Percentiles rank a stretch among this genome's conserved stretches.
Conservation (phyloP, 140 eudicot genomes). For the Bidens hawaiensis region DNA sequence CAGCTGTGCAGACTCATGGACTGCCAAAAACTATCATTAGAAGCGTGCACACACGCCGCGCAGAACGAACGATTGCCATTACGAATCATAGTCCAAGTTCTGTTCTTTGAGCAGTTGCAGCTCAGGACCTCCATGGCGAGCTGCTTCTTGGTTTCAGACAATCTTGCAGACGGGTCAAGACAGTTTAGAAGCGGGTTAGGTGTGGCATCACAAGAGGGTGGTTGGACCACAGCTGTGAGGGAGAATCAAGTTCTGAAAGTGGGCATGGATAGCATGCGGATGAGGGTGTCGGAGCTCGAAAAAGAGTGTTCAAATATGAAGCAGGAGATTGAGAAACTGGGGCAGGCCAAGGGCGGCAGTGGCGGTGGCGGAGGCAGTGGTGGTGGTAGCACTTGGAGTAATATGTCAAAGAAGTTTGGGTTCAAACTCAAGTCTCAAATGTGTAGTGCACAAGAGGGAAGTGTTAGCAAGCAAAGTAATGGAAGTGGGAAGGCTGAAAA, state of each 20-base stretch:
- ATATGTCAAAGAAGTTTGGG: conserved; percentile 81
- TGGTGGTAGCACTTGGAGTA: conserved; percentile 66
- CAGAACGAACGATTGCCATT: conserved; percentile 92
- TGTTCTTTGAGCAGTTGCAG: conserved; percentile 95
- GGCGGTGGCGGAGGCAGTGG: conserved; percentile 42
- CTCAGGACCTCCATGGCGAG: conserved; percentile 94
- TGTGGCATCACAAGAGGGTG: conserved; percentile 62
- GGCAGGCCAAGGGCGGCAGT: conserved; percentile 44
- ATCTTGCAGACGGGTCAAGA: conserved; percentile 73
- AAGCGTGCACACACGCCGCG: conserved; percentile 99
- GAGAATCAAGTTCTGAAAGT: conserved; percentile 95
- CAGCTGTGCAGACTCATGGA: conserved; percentile 92
- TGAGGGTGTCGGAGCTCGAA: conserved; percentile 96
- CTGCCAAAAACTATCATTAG: conserved; percentile 94
- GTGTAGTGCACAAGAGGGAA: conserved; percentile 97
- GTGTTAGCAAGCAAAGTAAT: conserved; percentile 64
- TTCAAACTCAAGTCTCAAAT: conserved; percentile 78
- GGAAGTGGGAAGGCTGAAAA: conserved; percentile 49
- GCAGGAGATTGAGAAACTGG: conserved; percentile 81
- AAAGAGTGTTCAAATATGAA: conserved; percentile 90
- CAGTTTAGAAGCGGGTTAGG: conserved; percentile 69
- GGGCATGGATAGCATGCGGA: conserved; percentile 94
- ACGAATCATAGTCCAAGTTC: conserved; percentile 87
- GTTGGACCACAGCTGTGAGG: conserved; percentile 75
- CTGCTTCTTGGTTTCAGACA: conserved; percentile 88